Evolutionary conservation across 768 basidiomycete genomes (phyloP).

Genomic region (Serendipita sp.): DNA sequence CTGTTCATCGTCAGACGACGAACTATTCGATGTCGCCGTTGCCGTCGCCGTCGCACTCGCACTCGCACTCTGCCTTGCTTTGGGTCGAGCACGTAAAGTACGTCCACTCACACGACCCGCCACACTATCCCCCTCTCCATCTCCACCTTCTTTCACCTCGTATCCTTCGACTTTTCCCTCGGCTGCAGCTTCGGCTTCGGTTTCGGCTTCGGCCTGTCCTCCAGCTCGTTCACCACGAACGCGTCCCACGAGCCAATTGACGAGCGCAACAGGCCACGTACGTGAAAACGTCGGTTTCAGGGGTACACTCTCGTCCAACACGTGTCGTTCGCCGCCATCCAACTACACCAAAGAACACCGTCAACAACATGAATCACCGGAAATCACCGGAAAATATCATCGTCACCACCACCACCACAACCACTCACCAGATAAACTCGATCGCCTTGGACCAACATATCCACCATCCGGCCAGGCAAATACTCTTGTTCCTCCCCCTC

Average conservation of each 20-base stretch:
- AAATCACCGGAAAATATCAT: slow-evolving; percentile 43
- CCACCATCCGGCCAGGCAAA: slow-evolving; percentile 36
- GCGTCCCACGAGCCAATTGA: slow-evolving; percentile 20
- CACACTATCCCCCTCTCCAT: not conserved
- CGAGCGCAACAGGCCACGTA: slow-evolving; percentile 54
- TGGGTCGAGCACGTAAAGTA: no score
- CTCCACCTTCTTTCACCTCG: not conserved
- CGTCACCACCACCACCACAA: slow-evolving; percentile 35
- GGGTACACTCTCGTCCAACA: slow-evolving; percentile 43
- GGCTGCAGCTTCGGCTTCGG: not conserved
- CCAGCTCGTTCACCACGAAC: not conserved
- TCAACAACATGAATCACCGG: not conserved
- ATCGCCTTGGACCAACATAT: slow-evolving; percentile 66
- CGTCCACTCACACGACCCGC: not conserved
- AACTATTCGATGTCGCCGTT: no score
- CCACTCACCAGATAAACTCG: slow-evolving; percentile 63
- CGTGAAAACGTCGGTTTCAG: slow-evolving; percentile 36
- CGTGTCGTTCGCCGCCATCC: slow-evolving; percentile 42
- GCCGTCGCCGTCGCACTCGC: not conserved
- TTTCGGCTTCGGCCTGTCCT: not conserved
- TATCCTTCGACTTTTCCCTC: not conserved
- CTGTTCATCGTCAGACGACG: no score
- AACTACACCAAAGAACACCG: slow-evolving; percentile 25
- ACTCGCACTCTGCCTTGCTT: no score
- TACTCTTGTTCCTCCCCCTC: slow-evolving; percentile 39